A percentile compares a stretch with the other conserved stretches of the same genome.
phyloP scores from a whole-genome alignment of 106 monocot genomes.

The Acorus gramineus region DNA sequence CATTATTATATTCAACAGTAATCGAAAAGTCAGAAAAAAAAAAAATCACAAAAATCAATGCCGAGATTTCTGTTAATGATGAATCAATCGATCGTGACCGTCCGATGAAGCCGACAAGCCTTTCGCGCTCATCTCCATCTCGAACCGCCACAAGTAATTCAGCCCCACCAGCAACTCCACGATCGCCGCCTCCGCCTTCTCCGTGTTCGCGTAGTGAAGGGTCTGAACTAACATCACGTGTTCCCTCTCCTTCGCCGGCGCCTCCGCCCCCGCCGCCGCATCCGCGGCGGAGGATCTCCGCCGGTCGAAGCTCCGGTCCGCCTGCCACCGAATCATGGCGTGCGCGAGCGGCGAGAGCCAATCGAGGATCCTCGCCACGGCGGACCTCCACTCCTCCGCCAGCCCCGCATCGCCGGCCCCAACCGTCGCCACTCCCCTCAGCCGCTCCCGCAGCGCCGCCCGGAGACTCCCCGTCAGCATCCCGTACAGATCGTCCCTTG shows the following conservation, averaged over 20 bases:
- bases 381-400: constrained; percentile 27
- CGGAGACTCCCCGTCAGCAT: constrained; percentile 48
- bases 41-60: too few relatives aligned
- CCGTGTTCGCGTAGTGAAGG: constrained; percentile 12
- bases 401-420: constrained; percentile 13
- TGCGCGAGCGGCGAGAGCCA: constrained; percentile 36
- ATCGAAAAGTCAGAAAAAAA: too few relatives aligned
- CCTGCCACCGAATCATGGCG: constrained; percentile 32
- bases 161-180: constrained; percentile 21
- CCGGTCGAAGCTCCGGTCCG: constrained; percentile 26
- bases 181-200: constrained; percentile 24
- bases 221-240: constrained; percentile 14
- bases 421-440: constrained; percentile 24
- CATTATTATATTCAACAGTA: too few relatives aligned
- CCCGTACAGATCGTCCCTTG: constrained; percentile 49
- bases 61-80: too few relatives aligned
- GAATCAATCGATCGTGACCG: too few relatives aligned
- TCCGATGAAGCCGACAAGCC: too few relatives aligned
- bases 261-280: too few relatives aligned
- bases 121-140: constrained; percentile 13
- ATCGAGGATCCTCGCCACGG: constrained; percentile 15
- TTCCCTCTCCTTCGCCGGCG: neutral
- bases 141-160: constrained; percentile 33
- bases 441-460: constrained; percentile 22
- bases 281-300: constrained; percentile 4